A percentile compares a stretch with the other conserved stretches of the same genome.
phyloP scores from a whole-genome alignment of 495 filamentous ascomycete species.

The Aspergillus conjunctus region DNA sequence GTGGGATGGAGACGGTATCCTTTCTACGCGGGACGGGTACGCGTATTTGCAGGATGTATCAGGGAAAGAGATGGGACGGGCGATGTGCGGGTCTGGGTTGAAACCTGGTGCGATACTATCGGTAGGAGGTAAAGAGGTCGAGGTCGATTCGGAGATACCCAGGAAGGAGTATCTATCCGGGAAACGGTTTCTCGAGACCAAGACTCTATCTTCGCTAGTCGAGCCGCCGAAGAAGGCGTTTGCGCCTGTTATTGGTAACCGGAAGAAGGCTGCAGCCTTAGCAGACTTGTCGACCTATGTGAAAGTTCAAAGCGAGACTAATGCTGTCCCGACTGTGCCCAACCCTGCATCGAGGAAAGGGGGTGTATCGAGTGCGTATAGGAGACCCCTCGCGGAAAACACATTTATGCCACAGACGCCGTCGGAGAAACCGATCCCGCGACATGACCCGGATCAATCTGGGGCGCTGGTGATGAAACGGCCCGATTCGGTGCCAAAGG shows the following conservation, averaged over 20 bases:
- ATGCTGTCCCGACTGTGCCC: neutral
- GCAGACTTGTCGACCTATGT: constrained; percentile 4
- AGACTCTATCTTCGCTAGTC: constrained; percentile 22
- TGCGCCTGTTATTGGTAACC: constrained; percentile 26
- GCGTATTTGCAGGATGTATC: constrained; percentile 65
- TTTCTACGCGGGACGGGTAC: constrained; percentile 58
- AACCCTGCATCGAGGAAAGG: constrained; percentile 30
- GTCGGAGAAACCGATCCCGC: constrained; percentile 53
- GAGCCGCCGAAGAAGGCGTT: constrained; percentile 26
- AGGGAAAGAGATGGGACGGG: constrained; percentile 68
- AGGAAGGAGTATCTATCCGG: constrained; percentile 67
- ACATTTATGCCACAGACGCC: constrained; percentile 51
- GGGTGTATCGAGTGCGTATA: constrained; percentile 49
- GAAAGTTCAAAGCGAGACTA: constrained; percentile 5
- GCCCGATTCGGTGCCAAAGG: constrained; percentile 56
- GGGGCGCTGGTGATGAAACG: constrained; percentile 73
- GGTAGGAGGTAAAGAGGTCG: constrained; percentile 72
- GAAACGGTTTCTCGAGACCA: constrained; percentile 47
- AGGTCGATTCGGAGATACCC: constrained; percentile 66
- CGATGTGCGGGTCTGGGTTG: constrained; percentile 55
- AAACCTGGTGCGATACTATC: constrained; percentile 64
- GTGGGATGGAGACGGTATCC: constrained; percentile 82
- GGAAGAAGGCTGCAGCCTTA: neutral
- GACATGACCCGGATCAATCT: constrained; percentile 64
- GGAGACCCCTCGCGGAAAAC: constrained; percentile 60